Evolutionary conservation across 1,139 yeast species (phyloP), one percentile per base, ranked within the genome.

Genomic region (Tardiomyces digboiensis): DNA sequence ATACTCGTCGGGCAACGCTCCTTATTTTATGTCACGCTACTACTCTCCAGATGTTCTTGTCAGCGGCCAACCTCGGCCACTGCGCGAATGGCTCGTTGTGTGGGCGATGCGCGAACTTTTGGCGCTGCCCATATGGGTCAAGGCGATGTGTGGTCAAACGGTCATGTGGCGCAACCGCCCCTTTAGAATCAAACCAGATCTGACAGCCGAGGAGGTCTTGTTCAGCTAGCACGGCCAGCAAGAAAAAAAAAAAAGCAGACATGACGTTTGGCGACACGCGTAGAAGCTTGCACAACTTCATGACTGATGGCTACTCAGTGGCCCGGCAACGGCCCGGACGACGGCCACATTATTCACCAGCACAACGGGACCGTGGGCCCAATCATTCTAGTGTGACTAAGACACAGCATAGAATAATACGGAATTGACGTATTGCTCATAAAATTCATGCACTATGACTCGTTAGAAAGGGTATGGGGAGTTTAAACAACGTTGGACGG

Each of bases 131-230:
- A 77, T 87, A 21, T 87, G 97, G 97, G 51, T 82, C 2, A 70
- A 67, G 36, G 95, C 96, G 1, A 82, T 87, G 82, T 55, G 71
- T 38, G 95, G 96, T 0, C 81, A 82, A 33, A 74, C 72, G 44
- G 82, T 87, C 37, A 82, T 79, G 49, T 87, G 97, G 97, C 69
- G 97, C 49, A 85, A 87, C 21, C 71, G 76, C 48, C 87, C 88
- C 3, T 87, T 86, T 59, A 68, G 68, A 49, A 87, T 87, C 51
- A 75, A 78, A 46, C 68, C 78, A 6, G 95, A 87, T 58, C 67
- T 85, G 47, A 79, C 87, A 2, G 95, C 94, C 0, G 89, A 80
- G 57, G 87, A 47, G 23, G 4, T 41, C 10, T 10, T 7, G 6
- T 18, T 14, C 14, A 14, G 12, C 33, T 26, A 26, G 33, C 33